Evolutionary conservation across 352 stramenopile species (phyloP), one percentile per base, ranked within the genome.

Genomic region (Globisporangium ultimum): DNA sequence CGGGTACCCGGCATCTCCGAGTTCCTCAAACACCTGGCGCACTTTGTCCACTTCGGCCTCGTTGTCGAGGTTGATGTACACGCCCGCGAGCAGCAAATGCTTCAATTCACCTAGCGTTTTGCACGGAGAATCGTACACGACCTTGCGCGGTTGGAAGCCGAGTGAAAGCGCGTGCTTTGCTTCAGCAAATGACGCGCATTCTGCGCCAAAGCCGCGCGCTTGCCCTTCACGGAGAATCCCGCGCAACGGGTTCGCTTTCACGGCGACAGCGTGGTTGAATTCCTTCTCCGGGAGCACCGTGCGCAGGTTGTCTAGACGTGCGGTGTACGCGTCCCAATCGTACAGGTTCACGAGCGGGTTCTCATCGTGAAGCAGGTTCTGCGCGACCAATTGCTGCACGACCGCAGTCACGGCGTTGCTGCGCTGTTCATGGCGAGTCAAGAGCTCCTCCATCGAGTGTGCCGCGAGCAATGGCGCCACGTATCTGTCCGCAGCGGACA

Each of bases 11-110:
- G 59, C 56, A 2, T 59, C 52, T 10, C 52, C 59, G n/a, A 85
- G 53, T 18, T 82, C 67, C 0, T 34, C 48, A 32, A 97, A 81
- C 9, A 87, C 70, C 48, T 70, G 51, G 34, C 80, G 76, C 59
- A 91, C 77, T 55, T 94, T 93, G 60, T 70, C 63, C 21, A 98
- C 75, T 56, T 98, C 93, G 32, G 96, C 70, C 55, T 96, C 74
- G 63, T 97, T 98, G 73, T 98, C 93, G 15, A 94, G 55, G 72
- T 98, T 98, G 59, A 98, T 81, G 58, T 92, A 90, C 18, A 97
- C 80, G 2, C 90, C 89, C 24, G 76, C 72, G 49, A 68, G 48
- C 48, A 98, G 63, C 56, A 95, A 77, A 43, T 89, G 78, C 24
- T 74, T 68, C 22, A 98, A 64, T 64, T 98, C 93, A 9, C 64